Evolutionary conservation across 768 basidiomycete species (phyloP).

Genomic region (Kwoniella europaea): DNA sequence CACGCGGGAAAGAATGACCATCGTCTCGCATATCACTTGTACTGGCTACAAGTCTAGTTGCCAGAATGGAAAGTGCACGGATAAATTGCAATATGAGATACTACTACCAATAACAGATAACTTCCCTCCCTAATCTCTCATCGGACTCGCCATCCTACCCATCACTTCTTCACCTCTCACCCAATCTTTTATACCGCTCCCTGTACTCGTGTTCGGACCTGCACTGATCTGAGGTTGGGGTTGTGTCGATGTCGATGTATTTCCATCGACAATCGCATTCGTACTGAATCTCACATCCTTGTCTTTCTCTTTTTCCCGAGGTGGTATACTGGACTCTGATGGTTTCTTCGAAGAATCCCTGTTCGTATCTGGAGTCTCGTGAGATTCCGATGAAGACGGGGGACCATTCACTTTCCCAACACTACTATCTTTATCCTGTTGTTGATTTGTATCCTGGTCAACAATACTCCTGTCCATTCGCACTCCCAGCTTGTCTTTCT

Average conservation of each 20-base stretch:
- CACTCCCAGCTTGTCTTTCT: constrained; percentile 6
- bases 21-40: no score
- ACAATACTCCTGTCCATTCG: not conserved
- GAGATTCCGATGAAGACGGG: no score
- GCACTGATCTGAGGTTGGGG: constrained; percentile 2
- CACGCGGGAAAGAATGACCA: no score
- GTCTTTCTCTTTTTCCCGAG: not conserved
- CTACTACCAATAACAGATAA: not conserved
- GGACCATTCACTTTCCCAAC: no score
- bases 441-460: not conserved
- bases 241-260: not conserved
- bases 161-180: constrained; percentile 18
- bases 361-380: no score
- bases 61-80: no score
- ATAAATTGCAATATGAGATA: not conserved
- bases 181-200: constrained; percentile 21
- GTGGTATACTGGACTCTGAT: no score
- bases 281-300: not conserved
- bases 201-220: not conserved
- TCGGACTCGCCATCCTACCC: constrained; percentile 20
- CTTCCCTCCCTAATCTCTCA: constrained; percentile 16
- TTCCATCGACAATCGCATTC: not conserved
- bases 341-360: no score
- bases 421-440: no score
- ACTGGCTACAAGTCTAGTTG: no score